phyloP scores from a whole-genome alignment of 1,284 basidiomycete genomes.

The Leccinum variabile region DNA sequence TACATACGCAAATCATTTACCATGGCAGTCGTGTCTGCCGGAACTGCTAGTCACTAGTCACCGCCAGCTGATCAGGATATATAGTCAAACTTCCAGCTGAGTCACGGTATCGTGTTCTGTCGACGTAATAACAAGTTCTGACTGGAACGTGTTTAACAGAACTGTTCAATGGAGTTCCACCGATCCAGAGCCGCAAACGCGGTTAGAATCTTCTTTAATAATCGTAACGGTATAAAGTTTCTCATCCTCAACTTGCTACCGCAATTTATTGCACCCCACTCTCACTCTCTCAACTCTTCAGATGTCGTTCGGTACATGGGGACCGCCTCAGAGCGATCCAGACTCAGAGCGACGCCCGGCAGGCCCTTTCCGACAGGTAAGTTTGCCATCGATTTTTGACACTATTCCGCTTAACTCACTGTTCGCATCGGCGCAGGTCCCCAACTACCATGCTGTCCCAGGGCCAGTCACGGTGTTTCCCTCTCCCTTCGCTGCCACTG shows the following conservation, averaged over 20 bases:
- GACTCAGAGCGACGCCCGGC: too few relatives aligned
- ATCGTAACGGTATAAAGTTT: too few relatives aligned
- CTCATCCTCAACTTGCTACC: too few relatives aligned
- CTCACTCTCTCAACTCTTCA: too few relatives aligned
- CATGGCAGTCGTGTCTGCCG: background rate
- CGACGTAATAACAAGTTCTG: background rate
- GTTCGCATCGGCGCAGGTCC: background rate
- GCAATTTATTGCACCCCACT: too few relatives aligned
- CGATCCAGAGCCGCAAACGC: background rate
- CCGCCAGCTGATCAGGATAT: background rate
- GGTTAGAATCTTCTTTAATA: too few relatives aligned
- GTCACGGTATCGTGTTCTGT: background rate
- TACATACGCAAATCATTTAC: background rate
- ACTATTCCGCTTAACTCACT: background rate
- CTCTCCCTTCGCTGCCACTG: background rate
- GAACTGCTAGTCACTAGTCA: background rate
- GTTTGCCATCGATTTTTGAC: too few relatives aligned
- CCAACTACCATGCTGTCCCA: too few relatives aligned
- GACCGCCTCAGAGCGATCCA: too few relatives aligned
- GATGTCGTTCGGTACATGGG: too few relatives aligned
- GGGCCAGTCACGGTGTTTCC: too few relatives aligned
- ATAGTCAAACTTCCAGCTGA: background rate
- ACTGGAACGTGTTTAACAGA: background rate
- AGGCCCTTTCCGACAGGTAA: too few relatives aligned
- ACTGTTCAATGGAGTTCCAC: background rate